Evolutionary conservation across 495 filamentous ascomycete genomes (phyloP), one percentile per base, ranked within the genome.

Genomic region (Cairneyella variabilis): DNA sequence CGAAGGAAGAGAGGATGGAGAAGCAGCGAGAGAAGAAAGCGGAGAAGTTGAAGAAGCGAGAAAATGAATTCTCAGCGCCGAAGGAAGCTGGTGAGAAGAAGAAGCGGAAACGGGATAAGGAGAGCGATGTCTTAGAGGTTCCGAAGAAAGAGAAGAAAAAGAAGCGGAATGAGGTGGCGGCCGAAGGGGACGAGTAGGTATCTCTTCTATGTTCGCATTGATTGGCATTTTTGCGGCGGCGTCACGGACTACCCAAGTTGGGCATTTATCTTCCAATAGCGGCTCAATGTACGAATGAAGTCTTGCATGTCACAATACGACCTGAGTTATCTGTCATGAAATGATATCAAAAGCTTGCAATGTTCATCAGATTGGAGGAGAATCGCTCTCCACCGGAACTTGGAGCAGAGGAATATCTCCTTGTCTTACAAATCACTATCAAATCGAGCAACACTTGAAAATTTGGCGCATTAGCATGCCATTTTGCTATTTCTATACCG

Each of bases 41-140:
- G 51, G 90, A 95, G 74, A 96, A 91, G 80, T 83, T 87, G 78
- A 83, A 82, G 66, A 85, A 89, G 73, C 77, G 89, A 49, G 83
- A 89, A 67, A 83, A 86, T 74, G 86, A 92, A 39, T 97, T 89
- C 64, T 78, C 91, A 56, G 83, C 92, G 21, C 93, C 93, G 9
- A 79, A 85, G 60, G 93, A 97, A 64, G 70, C 73, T 18, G 72
- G 64, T 1, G 75, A 71, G 46, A 72, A 74, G 40, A 78, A 78
- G 71, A 77, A 79, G 53, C 71, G 75, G 60, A 83, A 82, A 72
- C 66, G 74, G 53, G 80, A 83, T 57, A 75, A 76, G 48, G 9
- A 62, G 63, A 34, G 48, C 58, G 28, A 32, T 32, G 28, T 6
- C 28, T 6, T 7, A 14, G 28, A 32, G 28, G 28, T 7, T 6